Evolutionary conservation across 2,329 filamentous ascomycete genomes (phyloP).

Genomic region (Fusarium penzigii): DNA sequence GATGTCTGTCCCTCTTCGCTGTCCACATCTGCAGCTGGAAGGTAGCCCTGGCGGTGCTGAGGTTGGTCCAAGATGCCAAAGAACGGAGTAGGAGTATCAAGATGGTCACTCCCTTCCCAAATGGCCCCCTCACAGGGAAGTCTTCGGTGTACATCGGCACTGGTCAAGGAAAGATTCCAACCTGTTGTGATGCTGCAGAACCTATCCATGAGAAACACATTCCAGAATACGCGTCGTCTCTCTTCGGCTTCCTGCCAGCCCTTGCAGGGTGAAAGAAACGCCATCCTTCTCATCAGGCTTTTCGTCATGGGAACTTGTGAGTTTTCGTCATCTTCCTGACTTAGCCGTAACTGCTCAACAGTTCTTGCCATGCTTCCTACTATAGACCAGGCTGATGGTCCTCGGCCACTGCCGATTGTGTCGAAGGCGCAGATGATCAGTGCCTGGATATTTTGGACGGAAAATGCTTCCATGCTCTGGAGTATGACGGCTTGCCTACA

Average conservation of each 20-base stretch:
- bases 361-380: constrained; percentile 41
- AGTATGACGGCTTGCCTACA: constrained; percentile 34
- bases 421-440: constrained; percentile 39
- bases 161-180: constrained; percentile 33
- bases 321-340: constrained; percentile 36
- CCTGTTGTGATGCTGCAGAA: constrained; percentile 44
- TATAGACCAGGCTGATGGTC: constrained; percentile 39
- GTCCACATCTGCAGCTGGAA: constrained; percentile 3
- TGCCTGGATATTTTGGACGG: constrained; percentile 36
- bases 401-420: constrained; percentile 37
- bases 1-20: constrained; percentile 22
- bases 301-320: constrained; percentile 17
- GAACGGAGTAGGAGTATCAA: constrained; percentile 39
- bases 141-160: constrained; percentile 38
- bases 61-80: constrained; percentile 41
- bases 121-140: constrained; percentile 41
- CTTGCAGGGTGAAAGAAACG: constrained; percentile 33
- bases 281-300: constrained; percentile 32
- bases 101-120: constrained; percentile 39
- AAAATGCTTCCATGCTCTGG: constrained; percentile 37
- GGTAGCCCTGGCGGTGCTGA: constrained; percentile 20
- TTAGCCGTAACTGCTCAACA: constrained; percentile 40
- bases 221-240: constrained; percentile 43
- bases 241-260: constrained; percentile 42
- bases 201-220: constrained; percentile 41